These are phyloP conservation scores for Cladorrhinum sp. DNA, from an alignment of 2,329 filamentous ascomycete species.

Conservation along the genomic window DNA sequence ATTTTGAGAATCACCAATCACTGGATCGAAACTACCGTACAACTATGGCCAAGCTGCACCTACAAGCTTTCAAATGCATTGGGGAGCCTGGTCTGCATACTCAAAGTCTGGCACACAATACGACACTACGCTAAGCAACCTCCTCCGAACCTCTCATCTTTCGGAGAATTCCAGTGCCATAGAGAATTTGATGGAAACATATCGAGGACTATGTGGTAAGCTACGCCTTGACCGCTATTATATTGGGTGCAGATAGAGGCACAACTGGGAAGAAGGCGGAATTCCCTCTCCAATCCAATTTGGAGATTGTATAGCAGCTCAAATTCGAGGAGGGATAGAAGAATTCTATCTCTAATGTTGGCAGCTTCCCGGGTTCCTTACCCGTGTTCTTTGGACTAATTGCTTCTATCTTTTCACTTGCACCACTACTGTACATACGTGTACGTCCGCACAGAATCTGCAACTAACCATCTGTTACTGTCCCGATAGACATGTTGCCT, in stretches of 20 bases:
- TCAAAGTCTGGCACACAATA: background rate
- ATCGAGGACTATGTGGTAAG: constrained; percentile 4
- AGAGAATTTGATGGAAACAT: constrained; percentile 1
- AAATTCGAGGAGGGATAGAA: background rate
- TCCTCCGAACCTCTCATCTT: background rate
- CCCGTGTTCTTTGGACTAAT: background rate
- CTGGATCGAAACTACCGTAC: background rate
- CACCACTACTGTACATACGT: too few species aligned
- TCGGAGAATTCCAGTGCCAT: background rate
- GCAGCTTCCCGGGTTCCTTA: background rate
- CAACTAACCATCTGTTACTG: too few species aligned
- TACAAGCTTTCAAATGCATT: background rate
- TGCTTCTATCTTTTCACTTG: too few species aligned
- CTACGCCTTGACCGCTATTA: background rate
- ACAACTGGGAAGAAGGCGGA: too few species aligned
- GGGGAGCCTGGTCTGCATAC: background rate
- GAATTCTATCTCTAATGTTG: background rate
- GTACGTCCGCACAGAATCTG: too few species aligned
- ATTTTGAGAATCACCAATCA: background rate
- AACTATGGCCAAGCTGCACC: background rate
- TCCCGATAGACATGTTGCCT: too few species aligned
- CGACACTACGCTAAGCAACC: background rate
- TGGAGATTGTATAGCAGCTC: too few species aligned
- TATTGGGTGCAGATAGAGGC: background rate
- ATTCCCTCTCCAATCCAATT: too few species aligned